These are phyloP conservation scores for Podila epigama DNA, from an alignment of 192 early-diverging fungal genomes.

Conservation along the genomic window DNA sequence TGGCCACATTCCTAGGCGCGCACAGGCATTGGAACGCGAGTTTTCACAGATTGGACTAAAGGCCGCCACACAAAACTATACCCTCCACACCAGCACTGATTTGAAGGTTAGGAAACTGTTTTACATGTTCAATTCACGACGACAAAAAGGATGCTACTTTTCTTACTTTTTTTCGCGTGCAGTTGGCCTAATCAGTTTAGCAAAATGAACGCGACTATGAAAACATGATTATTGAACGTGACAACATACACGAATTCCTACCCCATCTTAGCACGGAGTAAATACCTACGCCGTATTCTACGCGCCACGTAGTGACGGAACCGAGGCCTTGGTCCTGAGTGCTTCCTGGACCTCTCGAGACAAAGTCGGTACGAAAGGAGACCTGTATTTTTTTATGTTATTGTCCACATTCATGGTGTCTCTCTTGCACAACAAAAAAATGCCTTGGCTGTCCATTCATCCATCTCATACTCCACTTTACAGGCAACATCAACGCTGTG, in stretches of 20 bases:
- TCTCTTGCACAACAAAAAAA: not conserved
- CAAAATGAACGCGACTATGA: not conserved
- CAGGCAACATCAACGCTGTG: slow-evolving; percentile 60
- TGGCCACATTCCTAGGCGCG: slow-evolving; percentile 41
- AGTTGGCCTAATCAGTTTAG: too few relatives aligned
- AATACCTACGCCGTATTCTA: slow-evolving; percentile 86
- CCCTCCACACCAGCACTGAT: slow-evolving; percentile 35
- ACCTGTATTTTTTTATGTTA: slow-evolving; percentile 17
- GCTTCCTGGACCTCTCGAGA: slow-evolving; percentile 79
- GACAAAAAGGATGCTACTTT: not conserved
- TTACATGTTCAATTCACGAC: not conserved
- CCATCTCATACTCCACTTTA: too few relatives aligned
- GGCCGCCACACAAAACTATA: slow-evolving; percentile 60
- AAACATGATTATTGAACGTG: not conserved
- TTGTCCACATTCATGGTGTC: not conserved
- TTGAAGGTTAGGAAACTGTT: slow-evolving; percentile 13
- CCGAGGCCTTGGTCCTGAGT: slow-evolving; percentile 86
- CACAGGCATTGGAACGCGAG: slow-evolving; percentile 56
- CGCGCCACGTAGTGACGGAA: slow-evolving; percentile 86
- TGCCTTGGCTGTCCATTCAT: too few relatives aligned
- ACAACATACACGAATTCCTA: not conserved
- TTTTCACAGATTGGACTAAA: slow-evolving; percentile 62
- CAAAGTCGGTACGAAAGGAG: slow-evolving; percentile 55
- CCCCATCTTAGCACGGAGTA: slow-evolving; percentile 53
- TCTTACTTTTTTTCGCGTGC: not conserved